phyloP scores from a whole-genome alignment of 371 early-diverging fungal species.

The Blakeslea trispora region DNA sequence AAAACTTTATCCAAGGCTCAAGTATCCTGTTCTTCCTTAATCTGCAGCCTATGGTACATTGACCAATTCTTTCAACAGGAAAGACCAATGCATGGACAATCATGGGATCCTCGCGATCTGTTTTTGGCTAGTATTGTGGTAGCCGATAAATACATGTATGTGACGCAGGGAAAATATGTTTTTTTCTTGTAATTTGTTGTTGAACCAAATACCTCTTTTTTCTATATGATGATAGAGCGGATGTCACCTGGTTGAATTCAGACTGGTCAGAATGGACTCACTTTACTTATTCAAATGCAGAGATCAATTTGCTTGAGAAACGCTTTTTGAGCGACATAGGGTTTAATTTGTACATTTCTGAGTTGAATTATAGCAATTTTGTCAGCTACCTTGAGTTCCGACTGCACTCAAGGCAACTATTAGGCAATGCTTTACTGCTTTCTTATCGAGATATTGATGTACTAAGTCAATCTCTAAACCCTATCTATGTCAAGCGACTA shows the following conservation, averaged over 20 bases:
- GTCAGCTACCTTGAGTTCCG: constrained; percentile 50
- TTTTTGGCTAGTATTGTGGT: constrained; percentile 43
- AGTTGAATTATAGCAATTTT: constrained; percentile 49
- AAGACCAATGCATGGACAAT: constrained; percentile 1
- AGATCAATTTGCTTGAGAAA: constrained; percentile 54
- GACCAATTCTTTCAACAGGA: constrained; percentile 44
- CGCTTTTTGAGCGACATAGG: constrained; percentile 48
- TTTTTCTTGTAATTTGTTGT: too few species aligned
- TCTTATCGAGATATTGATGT: constrained; percentile 56
- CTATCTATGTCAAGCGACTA: constrained; percentile 50
- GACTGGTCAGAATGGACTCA: constrained; percentile 64
- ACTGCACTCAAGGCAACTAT: constrained; percentile 41
- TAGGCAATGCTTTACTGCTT: constrained; percentile 28
- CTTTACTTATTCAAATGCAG: constrained; percentile 41
- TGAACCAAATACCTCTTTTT: constrained; percentile 14
- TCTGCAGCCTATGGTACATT: constrained; percentile 56
- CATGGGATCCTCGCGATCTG: constrained; percentile 33
- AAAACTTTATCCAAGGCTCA: constrained; percentile 53
- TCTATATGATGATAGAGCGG: constrained; percentile 43
- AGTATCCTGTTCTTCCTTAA: constrained; percentile 54
- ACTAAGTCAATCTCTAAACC: constrained; percentile 45
- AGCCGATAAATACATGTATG: constrained; percentile 46
- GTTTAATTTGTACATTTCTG: constrained; percentile 45
- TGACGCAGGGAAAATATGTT: too few species aligned
- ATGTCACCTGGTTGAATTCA: constrained; percentile 58